phyloP scores from a whole-genome alignment of 768 basidiomycete genomes.

The Hypholoma sublateritium region DNA sequence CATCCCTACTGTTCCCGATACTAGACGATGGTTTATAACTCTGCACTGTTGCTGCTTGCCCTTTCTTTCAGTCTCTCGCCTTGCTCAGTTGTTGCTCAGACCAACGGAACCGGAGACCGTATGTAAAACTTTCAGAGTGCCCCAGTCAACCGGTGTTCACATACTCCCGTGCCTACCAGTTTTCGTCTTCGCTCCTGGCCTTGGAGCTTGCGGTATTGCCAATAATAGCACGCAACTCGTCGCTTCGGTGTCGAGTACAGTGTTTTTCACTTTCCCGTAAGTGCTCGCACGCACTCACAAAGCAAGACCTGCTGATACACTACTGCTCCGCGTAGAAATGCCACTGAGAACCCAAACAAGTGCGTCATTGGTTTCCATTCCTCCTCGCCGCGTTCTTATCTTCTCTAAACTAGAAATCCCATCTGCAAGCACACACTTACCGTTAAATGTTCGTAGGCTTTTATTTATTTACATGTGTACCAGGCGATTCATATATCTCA shows the following conservation, averaged over 20 bases:
- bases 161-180: constrained; percentile 17
- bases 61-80: not conserved
- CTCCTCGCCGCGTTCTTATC: not conserved
- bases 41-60: not conserved
- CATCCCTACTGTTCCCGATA: too few relatives aligned
- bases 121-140: too few relatives aligned
- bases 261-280: constrained; percentile 36
- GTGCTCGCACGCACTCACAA: constrained; percentile 6
- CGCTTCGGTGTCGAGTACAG: constrained; percentile 31
- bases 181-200: constrained; percentile 32
- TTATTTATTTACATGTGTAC: not conserved
- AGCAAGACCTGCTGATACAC: not conserved
- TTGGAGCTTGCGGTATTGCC: constrained; percentile 39
- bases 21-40: not conserved
- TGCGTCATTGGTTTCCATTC: not conserved
- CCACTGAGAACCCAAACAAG: constrained; percentile 27
- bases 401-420: constrained; percentile 25
- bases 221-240: constrained; percentile 32
- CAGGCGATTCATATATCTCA: not conserved
- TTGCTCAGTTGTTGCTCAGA: constrained; percentile 1
- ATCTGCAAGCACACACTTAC: constrained; percentile 27
- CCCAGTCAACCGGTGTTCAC: not conserved
- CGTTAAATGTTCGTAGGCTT: constrained; percentile 23
- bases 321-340: constrained; percentile 15
- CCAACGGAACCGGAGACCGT: not conserved